phyloP scores from a whole-genome alignment of 176 grass and related monocot species.

The Musa itinerans region DNA sequence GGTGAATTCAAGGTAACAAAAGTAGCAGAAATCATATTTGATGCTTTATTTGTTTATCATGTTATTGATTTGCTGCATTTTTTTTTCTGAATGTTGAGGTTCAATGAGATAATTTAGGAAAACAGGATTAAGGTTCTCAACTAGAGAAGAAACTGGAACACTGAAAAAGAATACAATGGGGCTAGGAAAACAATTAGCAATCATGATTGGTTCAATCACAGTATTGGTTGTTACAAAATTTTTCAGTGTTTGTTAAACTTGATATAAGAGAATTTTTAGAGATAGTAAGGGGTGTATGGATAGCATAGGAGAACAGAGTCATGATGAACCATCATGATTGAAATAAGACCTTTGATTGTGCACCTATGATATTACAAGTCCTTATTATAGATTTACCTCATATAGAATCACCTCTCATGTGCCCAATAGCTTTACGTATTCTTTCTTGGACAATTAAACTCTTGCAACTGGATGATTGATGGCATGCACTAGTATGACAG shows the following conservation, averaged over 20 bases:
- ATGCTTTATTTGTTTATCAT: too few relatives aligned
- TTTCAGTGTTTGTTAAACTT: neutral
- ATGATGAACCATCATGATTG: neutral
- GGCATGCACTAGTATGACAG: neutral
- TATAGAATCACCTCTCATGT: neutral
- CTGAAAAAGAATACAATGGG: too few relatives aligned
- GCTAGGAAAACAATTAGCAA: too few relatives aligned
- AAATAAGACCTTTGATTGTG: neutral
- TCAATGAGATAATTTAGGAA: too few relatives aligned
- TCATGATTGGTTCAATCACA: neutral
- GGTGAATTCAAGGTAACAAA: too few relatives aligned
- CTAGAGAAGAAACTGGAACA: too few relatives aligned
- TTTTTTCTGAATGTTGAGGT: too few relatives aligned
- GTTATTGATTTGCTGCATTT: too few relatives aligned
- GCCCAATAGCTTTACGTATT: neutral
- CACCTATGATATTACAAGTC: too few relatives aligned
- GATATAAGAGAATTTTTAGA: neutral
- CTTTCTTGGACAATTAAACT: neutral
- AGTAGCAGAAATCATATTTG: too few relatives aligned
- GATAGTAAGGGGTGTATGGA: neutral
- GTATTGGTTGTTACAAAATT: neutral
- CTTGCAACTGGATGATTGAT: neutral
- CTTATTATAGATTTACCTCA: too few relatives aligned
- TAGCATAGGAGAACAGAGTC: neutral
- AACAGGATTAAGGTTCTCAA: too few relatives aligned